Evolutionary conservation across 2,329 filamentous ascomycete species (phyloP).

Genomic region (Raffaelea deltoideospora): DNA sequence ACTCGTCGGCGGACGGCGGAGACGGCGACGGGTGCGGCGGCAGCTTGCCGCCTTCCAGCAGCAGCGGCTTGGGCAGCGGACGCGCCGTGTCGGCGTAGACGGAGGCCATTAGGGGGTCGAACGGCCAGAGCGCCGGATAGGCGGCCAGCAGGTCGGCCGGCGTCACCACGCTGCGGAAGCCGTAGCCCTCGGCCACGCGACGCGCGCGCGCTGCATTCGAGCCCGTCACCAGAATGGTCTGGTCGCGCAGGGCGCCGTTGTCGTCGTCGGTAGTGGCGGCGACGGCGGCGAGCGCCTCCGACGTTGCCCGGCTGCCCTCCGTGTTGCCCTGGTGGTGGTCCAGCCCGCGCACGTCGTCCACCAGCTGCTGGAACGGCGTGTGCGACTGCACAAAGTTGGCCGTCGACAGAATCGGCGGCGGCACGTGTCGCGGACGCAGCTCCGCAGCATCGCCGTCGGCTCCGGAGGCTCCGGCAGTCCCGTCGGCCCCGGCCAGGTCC

Average conservation of each 20-base stretch:
- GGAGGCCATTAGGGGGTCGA: slow-evolving; percentile 49
- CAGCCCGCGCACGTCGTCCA: slow-evolving; percentile 6
- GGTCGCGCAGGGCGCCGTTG: slow-evolving; percentile 23
- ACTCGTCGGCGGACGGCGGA: slow-evolving; percentile 32
- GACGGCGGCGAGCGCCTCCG: too few species aligned
- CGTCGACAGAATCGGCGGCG: slow-evolving; percentile 47
- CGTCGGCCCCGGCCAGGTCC: slow-evolving; percentile 77
- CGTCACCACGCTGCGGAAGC: slow-evolving; percentile 69
- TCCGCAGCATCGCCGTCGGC: not conserved
- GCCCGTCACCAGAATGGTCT: slow-evolving; percentile 61
- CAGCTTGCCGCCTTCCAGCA: slow-evolving; percentile 25
- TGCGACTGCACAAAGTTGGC: slow-evolving; percentile 78
- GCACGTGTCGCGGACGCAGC: too few species aligned
- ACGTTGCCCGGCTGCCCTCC: not conserved
- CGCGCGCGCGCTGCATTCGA: slow-evolving; percentile 53
- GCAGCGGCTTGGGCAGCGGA: slow-evolving; percentile 34
- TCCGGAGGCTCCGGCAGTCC: too few species aligned
- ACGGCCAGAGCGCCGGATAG: slow-evolving; percentile 69
- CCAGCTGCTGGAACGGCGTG: slow-evolving; percentile 67
- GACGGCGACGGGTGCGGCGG: not conserved
- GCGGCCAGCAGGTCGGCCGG: slow-evolving; percentile 69
- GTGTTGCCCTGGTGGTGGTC: not conserved
- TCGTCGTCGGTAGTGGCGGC: not conserved
- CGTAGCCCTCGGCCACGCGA: slow-evolving; percentile 59
- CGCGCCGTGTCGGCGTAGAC: slow-evolving; percentile 45